A percentile compares a stretch with the other conserved stretches of the same genome.
Conservation (phyloP, 257 asterid species). For the Craterostigma plantagineum region DNA sequence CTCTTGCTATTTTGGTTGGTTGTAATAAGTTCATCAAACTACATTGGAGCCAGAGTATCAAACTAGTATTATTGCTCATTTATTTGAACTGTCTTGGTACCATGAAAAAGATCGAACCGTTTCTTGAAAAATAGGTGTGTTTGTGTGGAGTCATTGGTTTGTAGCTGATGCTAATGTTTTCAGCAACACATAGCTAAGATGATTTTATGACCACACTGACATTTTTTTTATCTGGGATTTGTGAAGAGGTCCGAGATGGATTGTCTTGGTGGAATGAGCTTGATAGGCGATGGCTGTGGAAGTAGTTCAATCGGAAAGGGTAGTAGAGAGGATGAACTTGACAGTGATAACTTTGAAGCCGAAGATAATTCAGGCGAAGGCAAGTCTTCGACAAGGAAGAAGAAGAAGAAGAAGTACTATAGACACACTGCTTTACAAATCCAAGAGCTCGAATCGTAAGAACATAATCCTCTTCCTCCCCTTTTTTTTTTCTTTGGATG, state of each 20-base stretch:
- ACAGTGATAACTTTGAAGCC: conserved; percentile 52
- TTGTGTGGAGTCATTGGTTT: not conserved
- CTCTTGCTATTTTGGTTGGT: conserved; percentile 46
- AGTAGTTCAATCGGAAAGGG: conserved; percentile 17
- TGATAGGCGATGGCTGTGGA: conserved; percentile 24
- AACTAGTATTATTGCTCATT: conserved; percentile 10
- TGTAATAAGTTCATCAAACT: conserved; percentile 16
- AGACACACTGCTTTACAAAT: conserved; percentile 62
- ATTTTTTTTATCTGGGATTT: conserved; percentile 6
- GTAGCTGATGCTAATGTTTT: conserved; percentile 7
- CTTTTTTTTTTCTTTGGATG: not conserved
- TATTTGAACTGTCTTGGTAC: conserved; percentile 5
- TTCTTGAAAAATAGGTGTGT: conserved; percentile 2
- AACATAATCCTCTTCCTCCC: not conserved
- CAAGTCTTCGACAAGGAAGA: conserved; percentile 25
- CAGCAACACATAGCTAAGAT: conserved; percentile 1
- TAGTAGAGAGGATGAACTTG: conserved; percentile 37
- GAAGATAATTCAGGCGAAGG: conserved; percentile 31
- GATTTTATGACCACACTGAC: not conserved
- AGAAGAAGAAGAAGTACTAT: conserved; percentile 47
- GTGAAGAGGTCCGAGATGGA: conserved; percentile 68
- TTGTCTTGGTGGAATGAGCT: conserved; percentile 36
- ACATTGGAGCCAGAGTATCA: not conserved
- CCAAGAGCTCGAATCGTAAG: conserved; percentile 76
- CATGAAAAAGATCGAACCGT: conserved; percentile 9